Evolutionary conservation across 1,284 basidiomycete genomes (phyloP), one percentile per base, ranked within the genome.

Genomic region (Malassezia furfur): DNA sequence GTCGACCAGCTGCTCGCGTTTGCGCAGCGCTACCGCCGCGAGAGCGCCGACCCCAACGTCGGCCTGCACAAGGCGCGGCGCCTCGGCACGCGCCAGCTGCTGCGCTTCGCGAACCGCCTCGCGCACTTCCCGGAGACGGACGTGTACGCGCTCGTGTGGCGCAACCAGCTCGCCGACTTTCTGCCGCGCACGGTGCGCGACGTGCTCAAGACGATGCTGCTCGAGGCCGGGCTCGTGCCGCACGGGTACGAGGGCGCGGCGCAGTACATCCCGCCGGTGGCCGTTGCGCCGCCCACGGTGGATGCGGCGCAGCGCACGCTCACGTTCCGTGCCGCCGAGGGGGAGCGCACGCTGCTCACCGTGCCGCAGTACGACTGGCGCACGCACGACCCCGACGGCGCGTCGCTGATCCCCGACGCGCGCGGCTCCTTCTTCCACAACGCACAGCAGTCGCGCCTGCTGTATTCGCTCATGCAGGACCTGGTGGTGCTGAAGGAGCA

Each of bases 91-190:
- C 62, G 70, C 5, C 67, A 68, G 41, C 62, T 77, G 22, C 63
- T 77, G 17, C 66, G 76, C 14, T 71, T 76, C 46, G 72, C 74
- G 0, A 44, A 49, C 9, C 61, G 75, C 19, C 57, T 77, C 1
- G 69, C 73, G 0, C 39, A 30, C 1, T 67, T 62, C 57, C 70
- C 74, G 12, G 67, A 69, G 31, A 46, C 55, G 38, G 72, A 74
- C 41, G 28, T 76, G 32, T 61, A 71, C 40, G 57, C 54, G 6
- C 57, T 76, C 17, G 38, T 76, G 31, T 68, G 71, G 45, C 57
- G 76, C 3, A 67, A 65, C 14, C 56, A 76, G 39, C 65, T 77
- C 17, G 65, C 69, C 37, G 72, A 74, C 50, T 77, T 76, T 54
- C 45, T 77, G 30, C 76, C 76, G 2, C 59, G 64, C 37, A 76